phyloP scores from a whole-genome alignment of 495 filamentous ascomycete species.

The Letharia lupina region DNA sequence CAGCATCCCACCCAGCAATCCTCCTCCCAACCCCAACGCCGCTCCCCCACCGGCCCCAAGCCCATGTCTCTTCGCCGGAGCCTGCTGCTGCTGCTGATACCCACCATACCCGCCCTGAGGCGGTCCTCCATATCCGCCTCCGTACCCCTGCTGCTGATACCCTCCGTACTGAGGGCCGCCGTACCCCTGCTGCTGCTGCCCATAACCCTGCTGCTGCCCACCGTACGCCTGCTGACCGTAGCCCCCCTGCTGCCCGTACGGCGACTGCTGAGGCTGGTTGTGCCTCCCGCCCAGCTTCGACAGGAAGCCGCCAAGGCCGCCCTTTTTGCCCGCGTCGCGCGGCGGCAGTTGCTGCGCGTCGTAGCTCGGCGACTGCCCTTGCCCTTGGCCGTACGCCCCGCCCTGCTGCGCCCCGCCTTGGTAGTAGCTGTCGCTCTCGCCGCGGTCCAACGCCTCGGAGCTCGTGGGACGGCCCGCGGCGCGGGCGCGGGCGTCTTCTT shows the following conservation, averaged over 20 bases:
- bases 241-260: conserved; percentile 20
- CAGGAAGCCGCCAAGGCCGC: conserved; percentile 36
- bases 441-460: background rate
- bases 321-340: conserved; percentile 15
- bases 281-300: conserved; percentile 44
- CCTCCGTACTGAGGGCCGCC: conserved; percentile 37
- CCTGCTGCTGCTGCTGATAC: background rate
- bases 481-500: conserved; percentile 59
- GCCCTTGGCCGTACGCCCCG: conserved; percentile 6
- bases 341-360: conserved; percentile 24
- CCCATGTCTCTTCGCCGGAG: conserved; percentile 31
- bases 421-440: conserved; percentile 24
- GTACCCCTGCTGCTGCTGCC: conserved; percentile 37
- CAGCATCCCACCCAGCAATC: conserved; percentile 61
- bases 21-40: conserved; percentile 69
- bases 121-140: conserved; percentile 28
- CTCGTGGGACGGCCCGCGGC: background rate
- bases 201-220: conserved; percentile 17
- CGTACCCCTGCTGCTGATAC: conserved; percentile 20
- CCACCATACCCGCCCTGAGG: conserved; percentile 28
- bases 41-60: conserved; percentile 62
- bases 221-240: conserved; percentile 22
- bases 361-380: conserved; percentile 27
- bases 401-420: conserved; percentile 24
- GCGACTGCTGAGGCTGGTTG: conserved; percentile 3